phyloP scores from a whole-genome alignment of 1,284 basidiomycete genomes.

The Papiliotrema nemorosa region DNA sequence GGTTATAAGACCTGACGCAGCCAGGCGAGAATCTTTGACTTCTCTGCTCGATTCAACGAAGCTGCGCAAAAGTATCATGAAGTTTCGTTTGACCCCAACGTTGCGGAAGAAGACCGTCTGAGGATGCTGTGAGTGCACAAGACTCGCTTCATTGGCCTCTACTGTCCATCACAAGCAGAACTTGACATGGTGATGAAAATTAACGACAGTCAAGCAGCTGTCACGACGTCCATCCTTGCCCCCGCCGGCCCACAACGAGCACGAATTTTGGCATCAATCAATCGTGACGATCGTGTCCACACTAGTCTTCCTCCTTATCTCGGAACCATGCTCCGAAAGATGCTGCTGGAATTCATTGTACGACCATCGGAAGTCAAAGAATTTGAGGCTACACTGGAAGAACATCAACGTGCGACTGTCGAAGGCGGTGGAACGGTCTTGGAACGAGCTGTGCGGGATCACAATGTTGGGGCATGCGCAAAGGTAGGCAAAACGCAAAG shows the following conservation, averaged over 20 bases:
- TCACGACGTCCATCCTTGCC: conserved; percentile 93
- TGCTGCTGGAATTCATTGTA: conserved; percentile 96
- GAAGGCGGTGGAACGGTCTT: conserved; percentile 80
- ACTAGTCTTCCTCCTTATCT: conserved; percentile 51
- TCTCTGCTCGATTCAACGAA: conserved; percentile 84
- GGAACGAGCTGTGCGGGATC: conserved; percentile 95
- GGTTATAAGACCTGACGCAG: not conserved
- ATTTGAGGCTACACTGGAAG: conserved; percentile 80
- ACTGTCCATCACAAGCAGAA: not conserved
- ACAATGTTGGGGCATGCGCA: conserved; percentile 92
- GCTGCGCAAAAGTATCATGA: conserved; percentile 95
- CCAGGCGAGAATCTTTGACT: conserved; percentile 85
- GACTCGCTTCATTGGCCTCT: conserved; percentile 7
- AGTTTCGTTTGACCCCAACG: conserved; percentile 77
- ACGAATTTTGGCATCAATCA: conserved; percentile 83
- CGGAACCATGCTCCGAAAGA: conserved; percentile 88
- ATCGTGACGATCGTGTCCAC: conserved; percentile 86
- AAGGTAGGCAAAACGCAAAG: conserved; percentile 51
- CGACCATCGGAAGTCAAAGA: conserved; percentile 80
- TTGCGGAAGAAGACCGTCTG: conserved; percentile 83
- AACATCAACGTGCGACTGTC: conserved; percentile 89
- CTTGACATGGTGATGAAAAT: not conserved
- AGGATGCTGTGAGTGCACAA: conserved; percentile 75
- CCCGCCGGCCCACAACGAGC: conserved; percentile 95
- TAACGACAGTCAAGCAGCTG: conserved; percentile 69